A percentile compares a stretch with the other conserved stretches of the same genome.
Evolutionary conservation across 2,329 filamentous ascomycete genomes (phyloP).

Genomic region (Cytospora leucostoma): DNA sequence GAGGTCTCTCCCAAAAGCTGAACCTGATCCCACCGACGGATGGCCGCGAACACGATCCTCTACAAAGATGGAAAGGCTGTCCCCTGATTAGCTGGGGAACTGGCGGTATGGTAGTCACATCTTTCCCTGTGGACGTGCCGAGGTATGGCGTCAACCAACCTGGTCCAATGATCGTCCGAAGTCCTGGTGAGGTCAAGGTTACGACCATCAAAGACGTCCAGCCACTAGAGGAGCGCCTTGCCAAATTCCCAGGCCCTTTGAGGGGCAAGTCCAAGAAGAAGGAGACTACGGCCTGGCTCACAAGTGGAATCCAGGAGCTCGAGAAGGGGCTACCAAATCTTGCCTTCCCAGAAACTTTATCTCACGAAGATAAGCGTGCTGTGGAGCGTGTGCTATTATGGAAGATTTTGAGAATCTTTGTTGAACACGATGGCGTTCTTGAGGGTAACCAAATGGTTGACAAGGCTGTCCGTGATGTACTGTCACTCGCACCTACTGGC

Average conservation of each 20-base stretch:
- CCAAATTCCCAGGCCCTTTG: slow-evolving; percentile 86
- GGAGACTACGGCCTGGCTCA: slow-evolving; percentile 81
- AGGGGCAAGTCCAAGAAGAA: slow-evolving; percentile 95
- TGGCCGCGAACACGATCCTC: slow-evolving; percentile 69
- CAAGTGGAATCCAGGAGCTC: slow-evolving; percentile 70
- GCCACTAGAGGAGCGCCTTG: slow-evolving; percentile 69
- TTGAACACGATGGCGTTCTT: slow-evolving; percentile 83
- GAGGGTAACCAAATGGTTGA: slow-evolving; percentile 73
- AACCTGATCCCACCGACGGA: slow-evolving; percentile 65
- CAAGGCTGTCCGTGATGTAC: slow-evolving; percentile 71
- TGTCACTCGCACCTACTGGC: slow-evolving; percentile 60
- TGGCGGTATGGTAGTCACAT: slow-evolving; percentile 78
- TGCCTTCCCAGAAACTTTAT: slow-evolving; percentile 51
- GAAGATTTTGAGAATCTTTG: slow-evolving; percentile 78
- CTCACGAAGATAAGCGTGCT: slow-evolving; percentile 66
- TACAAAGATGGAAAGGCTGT: slow-evolving; percentile 87
- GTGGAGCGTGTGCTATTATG: slow-evolving; percentile 83
- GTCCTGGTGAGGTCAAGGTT: slow-evolving; percentile 79
- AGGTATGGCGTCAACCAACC: slow-evolving; percentile 77
- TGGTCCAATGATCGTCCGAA: slow-evolving; percentile 77
- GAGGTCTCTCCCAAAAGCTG: slow-evolving; percentile 56
- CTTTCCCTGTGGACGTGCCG: slow-evolving; percentile 86
- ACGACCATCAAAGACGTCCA: slow-evolving; percentile 72
- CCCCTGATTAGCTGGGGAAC: slow-evolving; percentile 88
- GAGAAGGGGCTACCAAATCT: slow-evolving; percentile 60